phyloP scores from a whole-genome alignment of 208 protist genomes.

The Polymyxa betae region DNA sequence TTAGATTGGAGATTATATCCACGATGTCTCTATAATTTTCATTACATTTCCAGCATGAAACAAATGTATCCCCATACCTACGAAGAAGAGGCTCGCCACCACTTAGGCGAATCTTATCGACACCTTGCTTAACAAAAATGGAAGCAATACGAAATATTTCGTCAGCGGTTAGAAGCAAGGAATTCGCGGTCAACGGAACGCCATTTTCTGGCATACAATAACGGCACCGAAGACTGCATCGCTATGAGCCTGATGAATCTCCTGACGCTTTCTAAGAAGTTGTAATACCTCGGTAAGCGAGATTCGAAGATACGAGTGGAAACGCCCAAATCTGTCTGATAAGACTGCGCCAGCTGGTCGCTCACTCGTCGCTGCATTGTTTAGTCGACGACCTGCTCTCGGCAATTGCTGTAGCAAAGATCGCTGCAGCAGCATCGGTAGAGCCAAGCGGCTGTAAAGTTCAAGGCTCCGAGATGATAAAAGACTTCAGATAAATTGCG shows the following conservation, averaged over 20 bases:
- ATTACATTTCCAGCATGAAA: neutral
- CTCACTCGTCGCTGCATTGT: too few relatives aligned
- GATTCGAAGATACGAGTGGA: constrained; percentile 64
- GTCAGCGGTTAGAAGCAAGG: constrained; percentile 4
- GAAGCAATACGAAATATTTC: constrained; percentile 53
- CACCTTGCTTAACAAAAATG: constrained; percentile 51
- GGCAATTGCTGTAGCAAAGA: too few relatives aligned
- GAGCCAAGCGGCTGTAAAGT: too few relatives aligned
- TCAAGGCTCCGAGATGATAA: too few relatives aligned
- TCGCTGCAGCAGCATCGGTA: too few relatives aligned
- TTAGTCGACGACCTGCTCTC: too few relatives aligned
- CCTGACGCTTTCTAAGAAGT: too few relatives aligned
- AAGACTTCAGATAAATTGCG: too few relatives aligned
- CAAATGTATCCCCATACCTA: neutral
- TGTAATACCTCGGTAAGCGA: constrained; percentile 56
- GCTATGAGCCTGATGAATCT: constrained; percentile 47
- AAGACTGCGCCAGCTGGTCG: too few relatives aligned
- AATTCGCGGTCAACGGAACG: constrained; percentile 26
- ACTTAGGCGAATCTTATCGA: constrained; percentile 60
- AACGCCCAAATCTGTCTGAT: constrained; percentile 48
- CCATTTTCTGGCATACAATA: constrained; percentile 70
- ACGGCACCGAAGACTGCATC: constrained; percentile 66
- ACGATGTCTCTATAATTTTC: neutral
- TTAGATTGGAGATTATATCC: neutral
- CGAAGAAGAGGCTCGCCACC: constrained; percentile 57